These are phyloP conservation scores for Penicillium waksmanii DNA, from an alignment of 495 filamentous ascomycete genomes.

Conservation along the genomic window DNA sequence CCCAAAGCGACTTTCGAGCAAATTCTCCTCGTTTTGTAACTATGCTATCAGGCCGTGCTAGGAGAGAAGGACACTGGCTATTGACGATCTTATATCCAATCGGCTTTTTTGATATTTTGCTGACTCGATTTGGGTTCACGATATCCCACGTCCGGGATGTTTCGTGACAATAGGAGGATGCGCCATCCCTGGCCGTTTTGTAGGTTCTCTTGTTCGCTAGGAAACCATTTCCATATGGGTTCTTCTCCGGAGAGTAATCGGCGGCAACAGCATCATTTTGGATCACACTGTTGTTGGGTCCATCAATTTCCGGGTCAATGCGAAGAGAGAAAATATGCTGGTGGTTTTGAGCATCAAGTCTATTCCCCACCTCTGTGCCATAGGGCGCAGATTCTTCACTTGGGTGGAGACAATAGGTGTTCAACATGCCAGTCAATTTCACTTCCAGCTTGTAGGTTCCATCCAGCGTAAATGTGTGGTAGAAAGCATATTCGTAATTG, in stretches of 20 bases:
- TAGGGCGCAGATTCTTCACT: slow-evolving; percentile 49
- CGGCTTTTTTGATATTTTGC: slow-evolving; percentile 42
- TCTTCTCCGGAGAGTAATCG: slow-evolving; percentile 39
- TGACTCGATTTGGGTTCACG: slow-evolving; percentile 47
- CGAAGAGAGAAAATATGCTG: slow-evolving; percentile 58
- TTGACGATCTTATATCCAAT: slow-evolving; percentile 45
- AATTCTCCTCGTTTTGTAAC: slow-evolving; percentile 43
- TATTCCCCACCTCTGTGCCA: slow-evolving; percentile 49
- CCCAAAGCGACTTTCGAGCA: slow-evolving; percentile 41
- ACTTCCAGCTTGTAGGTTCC: slow-evolving; percentile 93
- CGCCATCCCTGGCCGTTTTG: slow-evolving; percentile 42
- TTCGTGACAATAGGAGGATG: slow-evolving; percentile 49
- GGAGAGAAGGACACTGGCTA: slow-evolving; percentile 35
- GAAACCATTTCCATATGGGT: slow-evolving; percentile 53
- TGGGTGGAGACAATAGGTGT: slow-evolving; percentile 55
- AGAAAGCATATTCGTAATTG: slow-evolving; percentile 96
- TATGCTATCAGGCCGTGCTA: slow-evolving; percentile 39
- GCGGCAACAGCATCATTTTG: slow-evolving; percentile 50
- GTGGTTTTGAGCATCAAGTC: slow-evolving; percentile 53
- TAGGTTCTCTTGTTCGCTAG: slow-evolving; percentile 48
- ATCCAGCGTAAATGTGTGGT: slow-evolving; percentile 94
- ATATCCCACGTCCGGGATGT: slow-evolving; percentile 54
- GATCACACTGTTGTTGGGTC: slow-evolving; percentile 51
- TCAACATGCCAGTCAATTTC: slow-evolving; percentile 93
- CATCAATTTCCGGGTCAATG: slow-evolving; percentile 59